These are phyloP conservation scores for Sporisorium scitamineum DNA, from an alignment of 1,284 basidiomycete species.

Conservation along the genomic window DNA sequence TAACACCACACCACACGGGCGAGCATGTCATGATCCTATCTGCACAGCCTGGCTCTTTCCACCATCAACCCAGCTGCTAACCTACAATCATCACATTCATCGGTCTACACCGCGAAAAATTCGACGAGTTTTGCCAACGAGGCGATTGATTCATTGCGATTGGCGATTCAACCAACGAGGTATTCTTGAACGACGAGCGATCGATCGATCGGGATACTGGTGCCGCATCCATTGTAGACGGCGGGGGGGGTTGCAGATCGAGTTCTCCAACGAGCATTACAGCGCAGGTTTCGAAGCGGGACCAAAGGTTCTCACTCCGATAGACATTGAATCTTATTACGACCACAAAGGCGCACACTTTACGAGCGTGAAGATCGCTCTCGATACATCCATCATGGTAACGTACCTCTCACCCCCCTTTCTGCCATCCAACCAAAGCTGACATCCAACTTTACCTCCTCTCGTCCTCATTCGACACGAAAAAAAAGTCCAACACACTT, in stretches of 20 bases:
- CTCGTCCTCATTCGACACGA: neutral
- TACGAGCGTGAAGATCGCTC: no score
- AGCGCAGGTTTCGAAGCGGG: no score
- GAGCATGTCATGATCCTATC: neutral
- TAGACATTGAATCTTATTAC: no score
- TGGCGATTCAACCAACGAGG: no score
- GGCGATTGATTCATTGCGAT: neutral
- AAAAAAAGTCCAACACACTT: constrained; percentile 77
- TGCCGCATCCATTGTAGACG: no score
- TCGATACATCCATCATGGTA: neutral
- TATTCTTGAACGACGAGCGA: no score
- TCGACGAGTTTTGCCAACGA: neutral
- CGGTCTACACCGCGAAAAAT: neutral
- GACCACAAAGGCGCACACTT: no score
- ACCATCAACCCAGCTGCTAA: no score
- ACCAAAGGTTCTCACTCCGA: no score
- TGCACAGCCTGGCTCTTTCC: neutral
- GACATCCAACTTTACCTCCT: neutral
- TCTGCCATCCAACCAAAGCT: neutral
- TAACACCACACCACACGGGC: constrained; percentile 12
- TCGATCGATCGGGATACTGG: no score
- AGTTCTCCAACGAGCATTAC: no score
- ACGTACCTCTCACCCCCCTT: neutral
- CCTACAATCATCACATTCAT: neutral
- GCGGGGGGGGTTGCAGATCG: no score